Evolutionary conservation across 345 rosid species (phyloP), one percentile per base, ranked within the genome.

Genomic region (Brassica cretica): DNA sequence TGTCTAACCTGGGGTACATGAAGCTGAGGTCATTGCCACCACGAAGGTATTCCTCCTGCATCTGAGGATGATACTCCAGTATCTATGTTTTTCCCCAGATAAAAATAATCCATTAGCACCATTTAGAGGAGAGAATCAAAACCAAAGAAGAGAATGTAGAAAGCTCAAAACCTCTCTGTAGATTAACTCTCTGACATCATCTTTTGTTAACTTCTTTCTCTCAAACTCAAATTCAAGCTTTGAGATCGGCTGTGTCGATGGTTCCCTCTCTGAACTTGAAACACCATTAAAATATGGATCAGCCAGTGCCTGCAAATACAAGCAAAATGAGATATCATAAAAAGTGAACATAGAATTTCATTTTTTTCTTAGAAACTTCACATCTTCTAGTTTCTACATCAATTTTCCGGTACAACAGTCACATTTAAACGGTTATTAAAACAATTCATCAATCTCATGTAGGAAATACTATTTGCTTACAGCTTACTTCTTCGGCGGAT

Each of bases 201-300:
- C 98, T 81, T 89, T 94, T 33, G 91, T 82, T 68, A 94, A 53
- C 78, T 91, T 92, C 83, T 90, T 89, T 86, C 99, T 88, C 86
- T 95, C 99, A 83, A 95, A 95, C 82, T 95, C 99, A 81, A 95
- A 95, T 81, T 93, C 99, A 63, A 93, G 84, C 77, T 93, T 95
- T 59, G 97, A 93, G 79, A 95, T 95, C 11, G 99, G 89, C 71
- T 87, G 88, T 75, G 96, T 89, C 27, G 93, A 87, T 71, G 93
- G 98, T 77, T 93, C 99, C 64, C 89, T 82, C 14, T 93, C 99
- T 21, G 80, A 86, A 80, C 85, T 93, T 25, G 98, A 78, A 84
- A 95, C 59, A 66, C 96, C 97, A 30, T 41, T 81, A 71, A 95
- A 95, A 72, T 95, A 95, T 16, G 98, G 91, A 86, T 95, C 94